phyloP scores from a whole-genome alignment of 1,284 basidiomycete genomes.

The Cryptococcus amylolentus region DNA sequence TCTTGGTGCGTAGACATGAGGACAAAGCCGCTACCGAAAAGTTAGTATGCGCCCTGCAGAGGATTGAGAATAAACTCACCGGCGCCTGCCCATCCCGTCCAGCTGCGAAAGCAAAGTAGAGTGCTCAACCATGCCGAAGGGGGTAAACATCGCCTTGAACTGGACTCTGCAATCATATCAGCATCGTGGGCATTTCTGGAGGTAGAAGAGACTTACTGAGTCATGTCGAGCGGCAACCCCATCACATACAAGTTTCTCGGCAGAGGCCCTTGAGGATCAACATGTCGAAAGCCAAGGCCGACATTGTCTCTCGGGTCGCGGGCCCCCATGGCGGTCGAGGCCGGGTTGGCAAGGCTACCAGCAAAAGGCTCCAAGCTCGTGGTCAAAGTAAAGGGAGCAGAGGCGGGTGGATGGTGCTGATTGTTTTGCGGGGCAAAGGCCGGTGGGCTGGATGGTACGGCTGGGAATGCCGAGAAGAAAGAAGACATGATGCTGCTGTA shows the following conservation, averaged over 20 bases:
- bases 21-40: conserved; percentile 35
- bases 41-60: not conserved
- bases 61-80: conserved; percentile 10
- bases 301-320: not conserved
- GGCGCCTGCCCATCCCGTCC: conserved; percentile 39
- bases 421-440: no score
- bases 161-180: conserved; percentile 20
- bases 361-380: no score
- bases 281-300: conserved; percentile 16
- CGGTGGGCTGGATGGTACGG: no score
- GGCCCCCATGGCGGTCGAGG: not conserved
- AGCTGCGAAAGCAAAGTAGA: conserved; percentile 43
- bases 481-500: no score
- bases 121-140: conserved; percentile 41
- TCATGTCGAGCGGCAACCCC: conserved; percentile 40
- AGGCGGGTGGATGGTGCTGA: no score
- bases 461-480: no score
- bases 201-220: conserved; percentile 24
- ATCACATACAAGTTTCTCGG: conserved; percentile 45
- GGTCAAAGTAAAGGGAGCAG: no score
- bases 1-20: conserved; percentile 41
- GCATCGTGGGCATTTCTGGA: conserved; percentile 2
- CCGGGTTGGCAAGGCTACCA: not conserved
- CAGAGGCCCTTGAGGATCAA: conserved; percentile 18
- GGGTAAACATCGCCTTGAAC: conserved; percentile 35